Evolutionary conservation across 2,329 filamentous ascomycete genomes (phyloP), one percentile per base, ranked within the genome.

Genomic region (Fusarium mangiferae): DNA sequence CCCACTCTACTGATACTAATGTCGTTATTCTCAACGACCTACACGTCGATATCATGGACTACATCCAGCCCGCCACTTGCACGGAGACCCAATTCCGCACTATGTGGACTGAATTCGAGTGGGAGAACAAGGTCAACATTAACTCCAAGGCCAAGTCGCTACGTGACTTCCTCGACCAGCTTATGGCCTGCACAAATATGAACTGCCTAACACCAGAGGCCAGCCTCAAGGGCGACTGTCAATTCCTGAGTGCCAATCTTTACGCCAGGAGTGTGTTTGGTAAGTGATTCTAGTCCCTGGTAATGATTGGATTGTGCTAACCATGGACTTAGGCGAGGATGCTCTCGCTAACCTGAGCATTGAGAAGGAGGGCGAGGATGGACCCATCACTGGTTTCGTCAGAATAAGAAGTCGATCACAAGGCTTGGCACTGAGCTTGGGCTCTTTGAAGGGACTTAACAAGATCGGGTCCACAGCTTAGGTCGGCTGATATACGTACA

Each of bases 41-140:
- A 36, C 96, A 99, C 80, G 96, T 98, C 65, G 96, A 99, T 81
- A 98, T 99, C 75, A 99, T 99, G 96, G 96, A 99, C 85, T 99
- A 99, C 85, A 99, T 99, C 79, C 96, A 98, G 82, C 96, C 96
- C 4, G 96, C 96, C 12, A 92, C 95, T 22, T 99, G 96, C 87
- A 96, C 94, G 9, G 96, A 99, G 87, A 98, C 96, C 17, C 95
- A 98, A 80, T 99, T 99, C 91, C 91, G 96, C 68, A 97, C 94
- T n/a, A 99, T 99, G 96, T 99, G 96, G 96, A 99, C 96, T 42
- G 96, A 99, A 82, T 99, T 99, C 77, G 96, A 99, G 82, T 99
- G 96, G 96, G 96, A 99, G 88, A 99, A 99, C 87, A 99, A 99
- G 90, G 96, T 99, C 83, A 99, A 99, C 86, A 98, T 99, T 86